Evolutionary conservation across 108 stramenopile genomes (phyloP).

Genomic region (Chaetoceros muelleri): DNA sequence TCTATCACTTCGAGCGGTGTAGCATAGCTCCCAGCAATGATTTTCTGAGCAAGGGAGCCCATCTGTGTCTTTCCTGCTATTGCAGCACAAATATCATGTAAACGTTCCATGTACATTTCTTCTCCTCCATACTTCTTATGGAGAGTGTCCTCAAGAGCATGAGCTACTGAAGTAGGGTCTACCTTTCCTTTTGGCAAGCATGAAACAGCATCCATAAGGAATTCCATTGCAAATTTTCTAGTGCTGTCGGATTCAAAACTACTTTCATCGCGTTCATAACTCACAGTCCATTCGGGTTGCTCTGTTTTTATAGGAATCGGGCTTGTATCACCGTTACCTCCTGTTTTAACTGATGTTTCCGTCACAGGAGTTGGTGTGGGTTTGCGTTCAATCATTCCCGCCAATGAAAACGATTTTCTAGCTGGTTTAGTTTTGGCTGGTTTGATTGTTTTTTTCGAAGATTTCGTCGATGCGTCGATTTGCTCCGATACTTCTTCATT

Average conservation of each 20-base stretch:
- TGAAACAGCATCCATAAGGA: constrained; percentile 23
- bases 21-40: constrained; percentile 26
- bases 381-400: constrained; percentile 8
- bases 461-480: constrained; percentile 7
- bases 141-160: constrained; percentile 26
- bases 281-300: not conserved
- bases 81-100: constrained; percentile 33
- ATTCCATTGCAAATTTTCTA: constrained; percentile 24
- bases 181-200: constrained; percentile 13
- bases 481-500: constrained; percentile 15
- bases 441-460: constrained; percentile 14
- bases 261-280: constrained; percentile 11
- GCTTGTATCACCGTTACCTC: not conserved
- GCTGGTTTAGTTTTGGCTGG: constrained; percentile 21
- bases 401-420: constrained; percentile 25
- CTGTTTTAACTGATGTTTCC: not conserved
- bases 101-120: constrained; percentile 39
- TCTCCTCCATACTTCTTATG: constrained; percentile 24
- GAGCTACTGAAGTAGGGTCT: constrained; percentile 26
- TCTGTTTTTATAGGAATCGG: not conserved
- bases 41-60: constrained; percentile 27
- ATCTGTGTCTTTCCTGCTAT: constrained; percentile 23
- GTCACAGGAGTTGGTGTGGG: not conserved
- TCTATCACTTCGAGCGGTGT: constrained; percentile 30
- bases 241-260: constrained; percentile 22